Percentiles rank a stretch among this genome's conserved stretches.
phyloP scores from a whole-genome alignment of 78 protist genomes.

The Mantamonas sphyraenae region DNA sequence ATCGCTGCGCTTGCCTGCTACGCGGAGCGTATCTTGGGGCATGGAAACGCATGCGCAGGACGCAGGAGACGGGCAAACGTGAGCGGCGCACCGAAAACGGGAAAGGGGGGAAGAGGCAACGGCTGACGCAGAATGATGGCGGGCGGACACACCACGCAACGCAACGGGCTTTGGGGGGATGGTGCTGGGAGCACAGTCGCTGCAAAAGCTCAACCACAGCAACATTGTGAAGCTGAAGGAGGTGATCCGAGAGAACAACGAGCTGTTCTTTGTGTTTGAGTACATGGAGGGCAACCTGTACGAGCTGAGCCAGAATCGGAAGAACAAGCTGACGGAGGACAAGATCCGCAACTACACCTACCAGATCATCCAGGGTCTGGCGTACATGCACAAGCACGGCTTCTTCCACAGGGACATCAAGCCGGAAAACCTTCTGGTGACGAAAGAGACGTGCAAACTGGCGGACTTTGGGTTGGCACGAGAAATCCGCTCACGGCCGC shows the following conservation, averaged over 20 bases:
- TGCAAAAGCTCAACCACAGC: conserved; percentile 83
- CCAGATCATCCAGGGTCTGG: conserved; percentile 83
- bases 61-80: no score
- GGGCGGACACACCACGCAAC: no score
- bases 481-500: conserved; percentile 87
- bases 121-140: no score
- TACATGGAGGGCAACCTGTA: conserved; percentile 79
- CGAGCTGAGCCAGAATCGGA: conserved; percentile 65
- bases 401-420: conserved; percentile 94
- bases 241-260: conserved; percentile 86
- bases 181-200: conserved; percentile 31
- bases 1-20: no score
- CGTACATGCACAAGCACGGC: conserved; percentile 80
- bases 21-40: no score
- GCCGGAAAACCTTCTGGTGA: conserved; percentile 86
- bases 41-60: no score
- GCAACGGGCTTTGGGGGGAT: no score
- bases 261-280: conserved; percentile 88
- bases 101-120: no score
- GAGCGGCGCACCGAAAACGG: no score
- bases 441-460: conserved; percentile 60
- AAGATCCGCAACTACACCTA: conserved; percentile 25
- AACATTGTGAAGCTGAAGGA: conserved; percentile 91
- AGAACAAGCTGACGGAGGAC: conserved; percentile 53
- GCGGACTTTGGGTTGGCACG: conserved; percentile 97